Base-by-base conservation (phyloP, 169 alveolate species). In the Cryptosporidium canis region DNA sequence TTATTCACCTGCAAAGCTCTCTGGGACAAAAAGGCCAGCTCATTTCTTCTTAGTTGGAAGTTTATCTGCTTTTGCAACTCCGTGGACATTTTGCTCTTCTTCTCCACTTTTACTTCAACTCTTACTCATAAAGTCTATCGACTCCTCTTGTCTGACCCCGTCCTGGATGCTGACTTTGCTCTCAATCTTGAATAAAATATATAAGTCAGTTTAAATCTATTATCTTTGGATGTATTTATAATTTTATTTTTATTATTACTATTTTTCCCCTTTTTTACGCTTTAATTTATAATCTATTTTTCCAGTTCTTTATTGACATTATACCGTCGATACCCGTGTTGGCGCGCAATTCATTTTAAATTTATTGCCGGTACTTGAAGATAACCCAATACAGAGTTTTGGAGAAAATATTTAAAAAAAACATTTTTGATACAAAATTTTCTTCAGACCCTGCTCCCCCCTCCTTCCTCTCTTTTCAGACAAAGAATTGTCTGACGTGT, bases 51-150 rank as follows among this genome's bases (percentile, higher is more conserved):
- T 35, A 70, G 11, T 11, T 77, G 70, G 27, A 24, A 39, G 37
- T 61, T 55, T 33, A 77, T 39, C 12, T 77, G 87, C 1, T 58
- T 77, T 65, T 77, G 87, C 41, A 77, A 41, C 37, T 77, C 87
- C 1, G 87, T 58, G 24, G 55, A 61, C 87, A 77, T 77, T 58
- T 7, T 53, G 21, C 16, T 51, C 12, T 45, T 18, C 67, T 33
- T 70, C 27, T 51, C 63, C n/a, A 27, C 63, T 45, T 51, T 21
- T 48, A 48, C 5, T 31, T 4, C 39, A 12, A 51, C 31, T 21
- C 9, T 55, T 14, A 47, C 63, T 51, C 63, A 51, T 51, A 51
- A 51, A 51, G 24, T 24, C n/a, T n/a, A n/a, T n/a, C n/a, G n/a
- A n/a, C n/a, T n/a, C n/a, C n/a, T n/a, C n/a, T n/a, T n/a, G n/a